Conservation (phyloP, 1,284 basidiomycete genomes). For the Boletus semigastroideus region DNA sequence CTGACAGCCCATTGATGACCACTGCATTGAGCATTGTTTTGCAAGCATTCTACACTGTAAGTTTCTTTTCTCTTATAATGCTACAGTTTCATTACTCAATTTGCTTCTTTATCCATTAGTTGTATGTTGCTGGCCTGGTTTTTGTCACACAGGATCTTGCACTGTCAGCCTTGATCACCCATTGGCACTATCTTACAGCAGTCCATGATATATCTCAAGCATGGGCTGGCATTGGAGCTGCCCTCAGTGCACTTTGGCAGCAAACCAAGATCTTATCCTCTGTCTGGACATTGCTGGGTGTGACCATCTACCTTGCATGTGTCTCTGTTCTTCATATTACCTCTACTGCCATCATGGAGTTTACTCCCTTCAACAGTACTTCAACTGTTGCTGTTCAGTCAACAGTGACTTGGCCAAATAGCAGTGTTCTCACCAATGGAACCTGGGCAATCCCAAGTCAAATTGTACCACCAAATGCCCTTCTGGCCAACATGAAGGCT, state of each 20-base stretch:
- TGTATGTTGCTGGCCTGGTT: slow-evolving; percentile 10
- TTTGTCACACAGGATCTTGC: slow-evolving; percentile 10
- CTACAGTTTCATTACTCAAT: background rate
- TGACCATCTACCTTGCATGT: slow-evolving; percentile 7
- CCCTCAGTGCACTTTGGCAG: background rate
- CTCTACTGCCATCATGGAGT: slow-evolving; percentile 16
- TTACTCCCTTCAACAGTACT: slow-evolving; percentile 6
- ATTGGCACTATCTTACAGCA: slow-evolving; percentile 3
- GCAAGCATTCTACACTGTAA: slow-evolving; percentile 1
- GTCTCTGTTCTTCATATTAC: slow-evolving; percentile 8
- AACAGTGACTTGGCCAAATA: background rate
- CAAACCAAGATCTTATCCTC: background rate
- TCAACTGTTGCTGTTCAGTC: background rate
- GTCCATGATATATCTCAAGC: slow-evolving; percentile 10
- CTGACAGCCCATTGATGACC: background rate
- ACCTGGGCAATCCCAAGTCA: background rate
- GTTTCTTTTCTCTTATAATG: background rate
- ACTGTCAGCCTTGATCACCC: background rate
- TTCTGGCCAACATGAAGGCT: background rate
- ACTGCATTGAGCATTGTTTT: background rate
- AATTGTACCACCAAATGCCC: background rate
- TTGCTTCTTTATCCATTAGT: background rate
- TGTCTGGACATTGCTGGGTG: slow-evolving; percentile 3
- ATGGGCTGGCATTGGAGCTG: slow-evolving; percentile 6
- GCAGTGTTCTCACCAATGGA: background rate